Conservation (phyloP, 1,139 yeast genomes). For the Magnusiomyces fungicola region DNA sequence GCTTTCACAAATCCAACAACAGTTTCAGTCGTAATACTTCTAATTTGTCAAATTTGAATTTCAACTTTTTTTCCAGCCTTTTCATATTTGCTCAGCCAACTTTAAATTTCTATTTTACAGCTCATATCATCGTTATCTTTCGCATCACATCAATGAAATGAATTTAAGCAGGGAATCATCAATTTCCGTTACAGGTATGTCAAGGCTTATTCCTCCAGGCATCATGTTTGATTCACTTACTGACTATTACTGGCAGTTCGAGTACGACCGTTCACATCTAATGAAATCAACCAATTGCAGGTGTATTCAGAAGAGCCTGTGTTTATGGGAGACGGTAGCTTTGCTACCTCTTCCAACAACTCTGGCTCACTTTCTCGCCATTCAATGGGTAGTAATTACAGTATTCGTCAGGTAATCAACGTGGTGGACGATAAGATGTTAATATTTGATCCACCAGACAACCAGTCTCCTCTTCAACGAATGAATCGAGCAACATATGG, state of each 20-base stretch:
- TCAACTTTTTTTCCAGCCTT: too few relatives aligned
- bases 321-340: conserved; percentile 55
- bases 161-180: conserved; percentile 48
- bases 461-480: conserved; percentile 50
- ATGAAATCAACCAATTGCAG: conserved; percentile 42
- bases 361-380: conserved; percentile 8
- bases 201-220: conserved; percentile 35
- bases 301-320: conserved; percentile 30
- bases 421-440: conserved; percentile 87
- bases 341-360: conserved; percentile 21
- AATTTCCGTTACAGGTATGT: conserved; percentile 59
- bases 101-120: too few relatives aligned
- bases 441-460: conserved; percentile 80
- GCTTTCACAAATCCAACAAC: too few relatives aligned
- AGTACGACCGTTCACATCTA: conserved; percentile 71
- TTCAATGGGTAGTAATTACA: conserved; percentile 35
- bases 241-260: conserved; percentile 32
- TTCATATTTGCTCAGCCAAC: too few relatives aligned
- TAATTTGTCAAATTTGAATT: too few relatives aligned
- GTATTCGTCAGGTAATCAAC: conserved; percentile 59
- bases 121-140: background rate
- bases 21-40: too few relatives aligned
- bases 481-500: conserved; percentile 57
- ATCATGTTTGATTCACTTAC: conserved; percentile 40
- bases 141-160: background rate